Percentiles rank a stretch among this genome's conserved stretches.
Evolutionary conservation across 257 asterid species (phyloP).

Genomic region (Nicotiana attenuata): DNA sequence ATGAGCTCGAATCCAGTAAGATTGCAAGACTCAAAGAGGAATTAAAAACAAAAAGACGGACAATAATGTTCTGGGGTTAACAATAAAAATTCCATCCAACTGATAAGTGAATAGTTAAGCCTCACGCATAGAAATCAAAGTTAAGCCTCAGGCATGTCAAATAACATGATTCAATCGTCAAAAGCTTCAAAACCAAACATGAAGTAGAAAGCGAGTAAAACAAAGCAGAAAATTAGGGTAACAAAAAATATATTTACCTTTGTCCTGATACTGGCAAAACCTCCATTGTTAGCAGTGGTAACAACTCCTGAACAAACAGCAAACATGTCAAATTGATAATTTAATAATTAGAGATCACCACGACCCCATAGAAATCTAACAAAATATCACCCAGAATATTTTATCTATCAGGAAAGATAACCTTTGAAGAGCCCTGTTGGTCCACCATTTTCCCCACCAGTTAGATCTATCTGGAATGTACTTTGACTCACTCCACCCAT

Average conservation of each 20-base stretch:
- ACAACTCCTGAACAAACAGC: constrained; percentile 49
- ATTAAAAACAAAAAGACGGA: neutral
- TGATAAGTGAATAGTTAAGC: neutral
- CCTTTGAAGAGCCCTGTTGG: constrained; percentile 92
- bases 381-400: neutral
- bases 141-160: neutral
- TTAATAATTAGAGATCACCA: neutral
- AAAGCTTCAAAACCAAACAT: neutral
- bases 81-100: neutral
- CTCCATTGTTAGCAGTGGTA: constrained; percentile 94
- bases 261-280: constrained; percentile 87
- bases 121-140: neutral
- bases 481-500: constrained; percentile 99
- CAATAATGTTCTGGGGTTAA: neutral
- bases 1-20: neutral
- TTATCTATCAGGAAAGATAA: constrained; percentile 21
- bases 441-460: constrained; percentile 69
- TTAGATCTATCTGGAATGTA: constrained; percentile 62
- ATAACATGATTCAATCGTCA: neutral
- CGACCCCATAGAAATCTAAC: neutral
- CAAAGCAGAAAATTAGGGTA: neutral
- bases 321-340: neutral
- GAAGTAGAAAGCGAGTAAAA: neutral
- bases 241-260: constrained; percentile 31
- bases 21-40: neutral